Percentiles rank a stretch among this genome's conserved stretches.
Conservation (phyloP, 1,284 basidiomycete genomes). For the Tilletia indica region DNA sequence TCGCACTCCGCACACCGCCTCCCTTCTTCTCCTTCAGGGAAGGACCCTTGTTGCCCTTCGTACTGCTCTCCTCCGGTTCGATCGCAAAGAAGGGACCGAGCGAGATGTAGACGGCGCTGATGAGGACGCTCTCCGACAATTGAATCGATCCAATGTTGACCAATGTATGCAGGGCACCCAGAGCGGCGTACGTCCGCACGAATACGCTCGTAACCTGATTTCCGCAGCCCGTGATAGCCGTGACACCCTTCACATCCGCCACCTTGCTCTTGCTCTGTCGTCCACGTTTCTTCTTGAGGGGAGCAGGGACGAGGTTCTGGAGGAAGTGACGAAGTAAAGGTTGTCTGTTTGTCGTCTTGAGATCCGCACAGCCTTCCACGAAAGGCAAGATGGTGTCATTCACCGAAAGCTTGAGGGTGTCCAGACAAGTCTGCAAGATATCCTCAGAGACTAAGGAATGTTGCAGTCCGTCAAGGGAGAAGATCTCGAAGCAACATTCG, state of each 20-base stretch:
- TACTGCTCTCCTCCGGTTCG: conserved; percentile 60
- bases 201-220: conserved; percentile 36
- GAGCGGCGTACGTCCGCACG: conserved; percentile 36
- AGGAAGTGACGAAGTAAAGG: conserved; percentile 55
- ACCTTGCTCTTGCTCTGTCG: conserved; percentile 29
- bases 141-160: conserved; percentile 58
- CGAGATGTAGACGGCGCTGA: conserved; percentile 83
- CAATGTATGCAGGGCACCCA: conserved; percentile 57
- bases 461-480: conserved; percentile 73
- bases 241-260: conserved; percentile 19
- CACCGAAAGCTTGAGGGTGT: conserved; percentile 74
- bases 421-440: conserved; percentile 74
- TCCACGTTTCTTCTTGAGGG: conserved; percentile 27
- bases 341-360: conserved; percentile 25
- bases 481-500: conserved; percentile 74
- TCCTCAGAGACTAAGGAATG: conserved; percentile 84
- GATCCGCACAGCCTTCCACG: conserved; percentile 66
- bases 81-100: conserved; percentile 85
- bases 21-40: conserved; percentile 14
- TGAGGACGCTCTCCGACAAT: conserved; percentile 62
- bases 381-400: conserved; percentile 80
- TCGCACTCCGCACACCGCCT: conserved; percentile 29
- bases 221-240: conserved; percentile 32
- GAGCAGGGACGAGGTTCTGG: conserved; percentile 26
- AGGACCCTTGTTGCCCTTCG: conserved; percentile 19